Evolutionary conservation across 768 basidiomycete genomes (phyloP).

Genomic region (Pseudohyphozyma bogoriensis): DNA sequence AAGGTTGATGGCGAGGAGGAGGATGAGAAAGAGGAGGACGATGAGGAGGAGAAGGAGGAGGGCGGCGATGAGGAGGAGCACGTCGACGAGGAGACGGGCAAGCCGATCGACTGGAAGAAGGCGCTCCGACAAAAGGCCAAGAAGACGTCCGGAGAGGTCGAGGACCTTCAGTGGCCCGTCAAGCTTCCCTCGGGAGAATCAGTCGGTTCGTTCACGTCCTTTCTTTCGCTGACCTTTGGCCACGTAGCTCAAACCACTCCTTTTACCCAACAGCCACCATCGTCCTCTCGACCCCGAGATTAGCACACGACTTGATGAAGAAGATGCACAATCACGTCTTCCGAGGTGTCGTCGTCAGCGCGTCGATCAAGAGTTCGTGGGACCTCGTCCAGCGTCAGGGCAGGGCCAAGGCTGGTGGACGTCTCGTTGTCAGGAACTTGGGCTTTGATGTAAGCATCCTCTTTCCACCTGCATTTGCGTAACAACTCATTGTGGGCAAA

Average conservation of each 20-base stretch:
- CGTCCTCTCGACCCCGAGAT: constrained; percentile 56
- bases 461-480: background rate
- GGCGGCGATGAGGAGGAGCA: constrained; percentile 4
- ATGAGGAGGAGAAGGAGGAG: constrained; percentile 8
- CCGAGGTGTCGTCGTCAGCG: constrained; percentile 78
- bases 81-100: constrained; percentile 11
- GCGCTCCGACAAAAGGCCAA: constrained; percentile 53
- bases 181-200: constrained; percentile 46
- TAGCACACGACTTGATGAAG: constrained; percentile 59
- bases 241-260: too few relatives aligned
- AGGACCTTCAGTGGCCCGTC: constrained; percentile 51
- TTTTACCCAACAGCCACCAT: constrained; percentile 51
- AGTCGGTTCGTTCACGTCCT: constrained; percentile 43
- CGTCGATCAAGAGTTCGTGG: constrained; percentile 77
- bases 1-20: constrained; percentile 62
- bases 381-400: constrained; percentile 38
- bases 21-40: constrained; percentile 27
- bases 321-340: constrained; percentile 88
- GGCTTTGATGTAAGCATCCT: constrained; percentile 49
- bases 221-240: background rate
- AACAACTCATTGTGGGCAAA: background rate
- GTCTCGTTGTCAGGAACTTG: constrained; percentile 84
- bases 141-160: constrained; percentile 60
- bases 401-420: constrained; percentile 40
- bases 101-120: constrained; percentile 29